These are phyloP conservation scores for Dothistroma septosporum DNA, from an alignment of 2,329 filamentous ascomycete genomes.

Conservation along the genomic window DNA sequence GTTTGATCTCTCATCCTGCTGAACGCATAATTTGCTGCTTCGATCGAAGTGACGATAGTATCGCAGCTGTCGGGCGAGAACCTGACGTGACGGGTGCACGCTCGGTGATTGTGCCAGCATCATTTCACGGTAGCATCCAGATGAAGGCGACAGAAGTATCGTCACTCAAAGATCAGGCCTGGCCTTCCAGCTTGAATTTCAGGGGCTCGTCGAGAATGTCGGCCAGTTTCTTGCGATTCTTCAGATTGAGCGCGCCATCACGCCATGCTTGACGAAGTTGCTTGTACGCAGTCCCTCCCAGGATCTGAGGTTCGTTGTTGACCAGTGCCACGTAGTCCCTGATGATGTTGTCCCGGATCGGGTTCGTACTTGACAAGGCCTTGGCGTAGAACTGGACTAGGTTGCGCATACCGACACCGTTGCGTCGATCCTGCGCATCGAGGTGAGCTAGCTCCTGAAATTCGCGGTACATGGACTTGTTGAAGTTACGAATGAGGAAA, in stretches of 20 bases:
- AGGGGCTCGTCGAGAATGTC: conserved; percentile 50
- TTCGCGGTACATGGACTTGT: conserved; percentile 69
- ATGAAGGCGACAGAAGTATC: not conserved
- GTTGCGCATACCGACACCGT: conserved; percentile 56
- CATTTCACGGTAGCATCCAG: not conserved
- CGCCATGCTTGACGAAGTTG: conserved; percentile 52
- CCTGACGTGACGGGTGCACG: not conserved
- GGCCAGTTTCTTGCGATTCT: conserved; percentile 55
- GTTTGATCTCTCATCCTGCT: not conserved
- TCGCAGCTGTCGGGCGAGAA: not conserved
- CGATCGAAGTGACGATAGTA: not conserved
- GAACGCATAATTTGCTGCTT: not conserved
- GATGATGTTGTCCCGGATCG: conserved; percentile 52
- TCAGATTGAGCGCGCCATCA: conserved; percentile 52
- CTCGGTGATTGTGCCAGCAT: too few relatives aligned
- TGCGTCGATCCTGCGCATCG: conserved; percentile 53
- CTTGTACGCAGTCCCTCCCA: conserved; percentile 46
- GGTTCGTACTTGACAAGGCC: conserved; percentile 49
- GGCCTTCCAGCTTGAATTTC: conserved; percentile 49
- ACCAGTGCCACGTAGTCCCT: conserved; percentile 55
- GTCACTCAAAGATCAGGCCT: not conserved
- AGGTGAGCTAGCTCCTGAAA: conserved; percentile 64
- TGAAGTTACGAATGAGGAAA: conserved; percentile 69
- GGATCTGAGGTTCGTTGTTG: conserved; percentile 42
- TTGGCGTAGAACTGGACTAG: conserved; percentile 64